Evolutionary conservation across 2,329 filamentous ascomycete species (phyloP).

Genomic region (Fusarium secorum): DNA sequence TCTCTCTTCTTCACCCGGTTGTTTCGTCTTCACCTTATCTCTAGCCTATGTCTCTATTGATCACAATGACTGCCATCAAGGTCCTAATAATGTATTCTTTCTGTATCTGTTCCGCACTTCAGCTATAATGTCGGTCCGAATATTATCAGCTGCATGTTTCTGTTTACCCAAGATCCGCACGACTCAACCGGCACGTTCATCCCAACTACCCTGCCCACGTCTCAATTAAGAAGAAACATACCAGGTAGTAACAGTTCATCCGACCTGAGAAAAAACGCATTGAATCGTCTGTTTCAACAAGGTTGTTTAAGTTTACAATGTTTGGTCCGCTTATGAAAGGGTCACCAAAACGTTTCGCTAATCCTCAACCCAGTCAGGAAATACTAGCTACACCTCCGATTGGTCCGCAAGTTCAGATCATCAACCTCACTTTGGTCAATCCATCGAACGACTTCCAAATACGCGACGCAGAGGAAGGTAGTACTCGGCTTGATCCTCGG

Average conservation of each 20-base stretch:
- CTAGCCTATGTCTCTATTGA: too few species aligned
- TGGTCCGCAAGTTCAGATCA: neutral
- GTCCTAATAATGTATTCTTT: neutral
- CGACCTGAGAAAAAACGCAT: neutral
- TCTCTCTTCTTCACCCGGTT: neutral
- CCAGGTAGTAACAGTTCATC: neutral
- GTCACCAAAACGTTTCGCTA: neutral
- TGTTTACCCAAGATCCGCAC: neutral
- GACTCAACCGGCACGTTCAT: neutral
- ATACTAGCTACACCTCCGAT: neutral
- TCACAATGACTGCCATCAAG: too few species aligned
- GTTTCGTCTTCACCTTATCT: neutral
- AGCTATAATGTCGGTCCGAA: neutral
- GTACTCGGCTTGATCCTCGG: neutral
- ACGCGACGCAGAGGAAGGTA: conserved; percentile 1
- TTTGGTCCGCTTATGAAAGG: conserved; percentile 17
- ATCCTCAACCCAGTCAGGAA: neutral
- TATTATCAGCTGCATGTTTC: neutral
- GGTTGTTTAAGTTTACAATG: neutral
- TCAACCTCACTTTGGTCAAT: neutral
- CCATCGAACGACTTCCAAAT: neutral
- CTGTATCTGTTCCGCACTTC: neutral
- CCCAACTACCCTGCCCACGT: neutral
- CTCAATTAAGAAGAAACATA: neutral
- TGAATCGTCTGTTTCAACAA: neutral